Percentiles rank a stretch among this genome's conserved stretches.
Conservation (phyloP, 83 land plant genomes). For the Picea abies region DNA sequence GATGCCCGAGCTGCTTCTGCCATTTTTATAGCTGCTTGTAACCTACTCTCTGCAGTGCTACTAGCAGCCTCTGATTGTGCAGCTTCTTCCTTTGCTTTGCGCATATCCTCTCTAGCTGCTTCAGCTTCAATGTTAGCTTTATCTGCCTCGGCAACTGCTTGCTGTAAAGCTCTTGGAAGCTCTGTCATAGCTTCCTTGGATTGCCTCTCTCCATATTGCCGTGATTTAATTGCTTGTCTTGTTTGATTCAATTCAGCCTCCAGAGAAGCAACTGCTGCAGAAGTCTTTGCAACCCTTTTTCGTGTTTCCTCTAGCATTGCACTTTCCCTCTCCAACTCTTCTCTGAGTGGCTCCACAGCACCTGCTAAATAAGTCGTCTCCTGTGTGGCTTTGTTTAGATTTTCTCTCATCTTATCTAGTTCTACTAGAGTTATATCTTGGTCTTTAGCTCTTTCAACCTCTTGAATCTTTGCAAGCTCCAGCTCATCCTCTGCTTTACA, state of each 20-base stretch:
- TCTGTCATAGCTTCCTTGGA: constrained; percentile 21
- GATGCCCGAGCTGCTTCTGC: constrained; percentile 23
- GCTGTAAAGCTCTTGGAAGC: constrained; percentile 18
- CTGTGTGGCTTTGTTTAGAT: neutral
- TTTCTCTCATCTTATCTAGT: neutral
- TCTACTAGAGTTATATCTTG: neutral
- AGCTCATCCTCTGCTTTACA: neutral
- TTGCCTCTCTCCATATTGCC: constrained; percentile 14
- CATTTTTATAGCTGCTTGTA: constrained; percentile 23
- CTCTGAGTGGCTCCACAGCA: constrained; percentile 12
- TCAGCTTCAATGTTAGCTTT: constrained; percentile 17
- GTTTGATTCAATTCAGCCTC: constrained; percentile 12
- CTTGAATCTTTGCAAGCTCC: neutral
- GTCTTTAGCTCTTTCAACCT: neutral
- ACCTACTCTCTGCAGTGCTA: constrained; percentile 14
- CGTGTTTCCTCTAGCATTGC: constrained; percentile 9
- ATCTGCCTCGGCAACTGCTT: constrained; percentile 24
- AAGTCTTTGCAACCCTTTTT: neutral
- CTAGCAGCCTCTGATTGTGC: constrained; percentile 15
- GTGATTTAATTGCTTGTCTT: neutral
- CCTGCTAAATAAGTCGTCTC: constrained; percentile 7
- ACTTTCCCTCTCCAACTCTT: constrained; percentile 18
- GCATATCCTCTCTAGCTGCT: constrained; percentile 17
- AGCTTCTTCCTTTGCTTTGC: constrained; percentile 20
- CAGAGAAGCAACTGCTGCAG: neutral